Conservation (phyloP, 257 asterid genomes). For the Gentiana straminea region DNA sequence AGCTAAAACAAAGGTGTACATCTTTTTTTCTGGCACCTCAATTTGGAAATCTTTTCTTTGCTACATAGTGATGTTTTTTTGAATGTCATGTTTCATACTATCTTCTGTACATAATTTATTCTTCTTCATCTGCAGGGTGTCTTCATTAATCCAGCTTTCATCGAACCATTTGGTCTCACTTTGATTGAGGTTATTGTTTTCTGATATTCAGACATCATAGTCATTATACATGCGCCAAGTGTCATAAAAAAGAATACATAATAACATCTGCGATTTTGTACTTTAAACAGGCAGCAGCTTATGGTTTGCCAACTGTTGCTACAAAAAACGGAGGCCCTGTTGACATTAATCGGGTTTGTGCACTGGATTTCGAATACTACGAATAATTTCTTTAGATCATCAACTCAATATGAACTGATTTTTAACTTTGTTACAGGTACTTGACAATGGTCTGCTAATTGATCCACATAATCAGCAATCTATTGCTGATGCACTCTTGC, state of each 20-base stretch:
- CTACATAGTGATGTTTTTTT: background rate
- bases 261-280: background rate
- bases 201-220: background rate
- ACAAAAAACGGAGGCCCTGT: slow-evolving; percentile 85
- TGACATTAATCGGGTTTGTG: slow-evolving; percentile 68
- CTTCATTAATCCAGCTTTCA: slow-evolving; percentile 77
- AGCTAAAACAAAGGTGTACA: slow-evolving; percentile 62
- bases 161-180: slow-evolving; percentile 86
- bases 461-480: slow-evolving; percentile 67
- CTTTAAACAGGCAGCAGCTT: slow-evolving; percentile 63
- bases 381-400: background rate
- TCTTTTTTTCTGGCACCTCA: background rate
- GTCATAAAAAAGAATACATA: background rate
- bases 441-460: slow-evolving; percentile 57
- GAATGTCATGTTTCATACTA: background rate
- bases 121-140: slow-evolving; percentile 45
- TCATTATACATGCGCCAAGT: background rate
- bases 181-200: slow-evolving; percentile 48
- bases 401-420: slow-evolving; percentile 10
- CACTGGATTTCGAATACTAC: too few species aligned
- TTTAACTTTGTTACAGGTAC: slow-evolving; percentile 31
- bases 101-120: slow-evolving; percentile 5
- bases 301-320: slow-evolving; percentile 80
- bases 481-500: slow-evolving; percentile 56
- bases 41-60: too few species aligned